Evolutionary conservation across 306 rosid genomes (phyloP).

Genomic region (Cicer arietinum): DNA sequence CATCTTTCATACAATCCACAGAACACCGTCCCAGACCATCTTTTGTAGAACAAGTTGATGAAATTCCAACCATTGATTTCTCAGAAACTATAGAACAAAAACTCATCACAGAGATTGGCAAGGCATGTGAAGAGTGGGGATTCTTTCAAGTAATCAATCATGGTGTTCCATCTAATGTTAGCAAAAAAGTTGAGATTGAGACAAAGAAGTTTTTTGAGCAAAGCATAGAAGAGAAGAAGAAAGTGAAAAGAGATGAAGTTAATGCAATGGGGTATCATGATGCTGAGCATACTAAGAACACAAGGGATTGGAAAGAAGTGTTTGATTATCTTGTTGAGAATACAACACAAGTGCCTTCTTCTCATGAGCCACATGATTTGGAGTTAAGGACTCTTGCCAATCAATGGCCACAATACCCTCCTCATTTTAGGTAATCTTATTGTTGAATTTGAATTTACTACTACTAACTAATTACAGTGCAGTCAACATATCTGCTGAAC

Average conservation of each 20-base stretch:
- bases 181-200: constrained; percentile 42
- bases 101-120: constrained; percentile 55
- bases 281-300: constrained; percentile 73
- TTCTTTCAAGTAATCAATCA: constrained; percentile 82
- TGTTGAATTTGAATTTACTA: too few species aligned
- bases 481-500: too few species aligned
- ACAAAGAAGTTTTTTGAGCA: constrained; percentile 60
- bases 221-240: constrained; percentile 49
- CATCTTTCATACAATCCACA: constrained; percentile 65
- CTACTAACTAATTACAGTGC: too few species aligned
- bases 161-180: constrained; percentile 62
- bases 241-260: constrained; percentile 65
- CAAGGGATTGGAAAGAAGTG: constrained; percentile 88
- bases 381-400: constrained; percentile 52
- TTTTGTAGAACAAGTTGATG: constrained; percentile 19
- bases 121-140: constrained; percentile 79
- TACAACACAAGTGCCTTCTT: constrained; percentile 53
- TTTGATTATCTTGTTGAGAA: constrained; percentile 71
- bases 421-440: constrained; percentile 60
- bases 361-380: constrained; percentile 53
- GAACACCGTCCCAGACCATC: constrained; percentile 60
- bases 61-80: constrained; percentile 52
- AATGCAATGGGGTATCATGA: constrained; percentile 76
- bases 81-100: constrained; percentile 32
- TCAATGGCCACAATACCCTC: constrained; percentile 75